Conservation (phyloP, 2,329 filamentous ascomycete genomes). For the Aspergillus ibericus region DNA sequence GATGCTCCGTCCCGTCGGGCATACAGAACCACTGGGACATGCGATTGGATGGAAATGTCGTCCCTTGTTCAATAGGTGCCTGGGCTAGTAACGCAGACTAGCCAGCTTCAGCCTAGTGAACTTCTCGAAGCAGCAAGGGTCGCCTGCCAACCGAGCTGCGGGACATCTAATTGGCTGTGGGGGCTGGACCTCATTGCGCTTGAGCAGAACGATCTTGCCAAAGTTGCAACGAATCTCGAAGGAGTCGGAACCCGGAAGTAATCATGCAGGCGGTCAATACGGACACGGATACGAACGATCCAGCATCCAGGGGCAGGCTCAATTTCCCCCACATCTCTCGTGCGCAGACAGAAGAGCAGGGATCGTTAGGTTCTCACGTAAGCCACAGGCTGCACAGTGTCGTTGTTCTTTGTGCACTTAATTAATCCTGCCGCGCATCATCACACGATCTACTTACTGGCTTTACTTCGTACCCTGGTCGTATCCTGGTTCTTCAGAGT, state of each 20-base stretch:
- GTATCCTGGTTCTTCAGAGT: no score
- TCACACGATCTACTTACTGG: no score
- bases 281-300: background rate
- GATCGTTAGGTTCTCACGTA: no score
- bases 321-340: background rate
- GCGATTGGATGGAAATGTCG: background rate
- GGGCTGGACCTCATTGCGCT: background rate
- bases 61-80: background rate
- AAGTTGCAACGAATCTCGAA: background rate
- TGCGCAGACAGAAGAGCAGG: no score
- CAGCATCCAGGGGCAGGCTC: background rate
- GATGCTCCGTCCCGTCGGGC: no score
- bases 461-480: no score
- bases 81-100: background rate
- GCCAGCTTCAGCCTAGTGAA: background rate
- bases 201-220: background rate
- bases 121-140: background rate
- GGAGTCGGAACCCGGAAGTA: no score
- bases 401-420: no score
- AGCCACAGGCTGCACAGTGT: no score
- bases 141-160: background rate
- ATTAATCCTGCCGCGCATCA: no score
- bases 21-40: background rate
- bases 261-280: background rate
- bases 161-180: background rate